Percentiles rank a stretch among this genome's conserved stretches.
phyloP scores from a whole-genome alignment of 1,284 basidiomycete genomes.

The Apiotrichum brassicae region DNA sequence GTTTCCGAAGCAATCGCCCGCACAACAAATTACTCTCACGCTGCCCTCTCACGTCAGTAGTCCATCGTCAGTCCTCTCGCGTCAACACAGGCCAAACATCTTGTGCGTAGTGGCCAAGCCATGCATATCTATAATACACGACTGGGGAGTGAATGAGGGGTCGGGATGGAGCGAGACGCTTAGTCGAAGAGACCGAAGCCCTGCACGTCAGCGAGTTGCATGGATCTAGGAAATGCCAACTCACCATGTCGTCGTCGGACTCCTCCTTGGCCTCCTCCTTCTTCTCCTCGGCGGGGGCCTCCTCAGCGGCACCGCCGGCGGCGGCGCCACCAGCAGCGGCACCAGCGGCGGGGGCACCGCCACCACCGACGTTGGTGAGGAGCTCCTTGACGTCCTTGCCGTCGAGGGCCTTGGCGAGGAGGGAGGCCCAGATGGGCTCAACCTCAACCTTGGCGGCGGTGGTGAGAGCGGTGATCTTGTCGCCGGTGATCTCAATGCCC shows the following conservation, averaged over 20 bases:
- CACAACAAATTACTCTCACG: no score
- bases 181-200: slow-evolving; percentile 80
- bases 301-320: slow-evolving; percentile 58
- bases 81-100: no score
- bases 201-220: slow-evolving; percentile 36
- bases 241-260: slow-evolving; percentile 86
- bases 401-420: slow-evolving; percentile 95
- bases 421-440: slow-evolving; percentile 95
- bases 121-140: slow-evolving; percentile 10
- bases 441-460: slow-evolving; percentile 76
- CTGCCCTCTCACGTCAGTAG: no score
- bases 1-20: no score
- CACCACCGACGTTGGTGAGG: slow-evolving; percentile 83
- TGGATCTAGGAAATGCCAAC: slow-evolving; percentile 23
- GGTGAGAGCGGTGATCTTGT: slow-evolving; percentile 82
- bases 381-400: slow-evolving; percentile 96
- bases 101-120: slow-evolving; percentile 7
- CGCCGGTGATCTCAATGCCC: slow-evolving; percentile 89
- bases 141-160: slow-evolving; percentile 1
- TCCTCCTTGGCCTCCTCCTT: slow-evolving; percentile 71
- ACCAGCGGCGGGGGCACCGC: slow-evolving; percentile 64
- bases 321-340: slow-evolving; percentile 53
- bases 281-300: slow-evolving; percentile 65
- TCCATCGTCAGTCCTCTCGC: no score
- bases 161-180: slow-evolving; percentile 34